Base-by-base conservation (phyloP, 1,139 yeast species). In the Geotrichum bryndzae region DNA sequence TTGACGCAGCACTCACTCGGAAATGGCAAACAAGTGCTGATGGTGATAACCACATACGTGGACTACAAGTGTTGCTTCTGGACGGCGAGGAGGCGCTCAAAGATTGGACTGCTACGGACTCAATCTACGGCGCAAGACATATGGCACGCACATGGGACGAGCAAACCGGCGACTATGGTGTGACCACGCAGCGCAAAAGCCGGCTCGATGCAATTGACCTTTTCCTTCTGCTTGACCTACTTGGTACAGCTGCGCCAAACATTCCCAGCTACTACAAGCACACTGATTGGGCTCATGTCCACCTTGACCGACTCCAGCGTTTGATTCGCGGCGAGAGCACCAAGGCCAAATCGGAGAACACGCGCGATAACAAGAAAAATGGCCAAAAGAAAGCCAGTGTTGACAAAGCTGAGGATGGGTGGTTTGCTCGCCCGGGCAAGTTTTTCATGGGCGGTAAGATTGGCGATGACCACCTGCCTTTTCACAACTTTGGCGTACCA, bases 51-150 rank as follows among this genome's bases (percentile, higher is more conserved):
- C 48, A 65, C 6, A 68, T 69, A 13, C 62, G 71, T 1, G 84
- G 84, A 0, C 62, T 83, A 3, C 83, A 81, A 64, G 70, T 84
- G 8, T 72, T 83, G 0, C 82, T 84, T 66, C 81, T 83, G 62
- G 87, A 84, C 66, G 87, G 87, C 2, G 87, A 84, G 67, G 87
- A 84, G 66, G 86, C 87, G 0, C 68, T 82, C 29, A 71, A 72
- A 2, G 70, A 74, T 15, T 84, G 87, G 87, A 69, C 79, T 0
- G 76, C 73, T 10, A 69, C 73, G 0, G 87, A 84, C 65, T 82
- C 86, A 0, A 74, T 82, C 1, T 83, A 84, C 66, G 87, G 87
- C 0, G 79, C 87, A 0, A 75, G 80, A 22, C 81, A 81, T 64
- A 68, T 83, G 51, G 85, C 84, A 0, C 65, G 68, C 0, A 64